These are phyloP conservation scores for Cyberlindnera xishuangbannaensis DNA, from an alignment of 805 yeast genomes.

Conservation along the genomic window DNA sequence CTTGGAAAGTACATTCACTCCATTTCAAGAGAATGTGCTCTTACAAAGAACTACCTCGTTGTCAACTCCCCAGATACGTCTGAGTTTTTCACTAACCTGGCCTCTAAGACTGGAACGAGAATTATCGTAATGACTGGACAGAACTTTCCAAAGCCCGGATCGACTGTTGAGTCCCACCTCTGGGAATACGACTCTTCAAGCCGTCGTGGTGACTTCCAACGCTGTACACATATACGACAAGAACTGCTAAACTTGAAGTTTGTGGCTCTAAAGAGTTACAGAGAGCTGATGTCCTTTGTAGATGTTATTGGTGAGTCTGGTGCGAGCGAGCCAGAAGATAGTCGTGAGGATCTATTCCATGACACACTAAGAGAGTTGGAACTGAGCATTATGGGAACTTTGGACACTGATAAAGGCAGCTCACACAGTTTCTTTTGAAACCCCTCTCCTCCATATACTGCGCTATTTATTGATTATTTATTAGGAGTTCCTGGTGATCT, in stretches of 20 bases:
- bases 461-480: slow-evolving; percentile 1
- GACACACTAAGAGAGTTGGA: slow-evolving; percentile 18
- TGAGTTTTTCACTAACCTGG: slow-evolving; percentile 18
- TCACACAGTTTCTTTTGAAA: too few relatives aligned
- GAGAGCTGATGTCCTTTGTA: slow-evolving; percentile 6
- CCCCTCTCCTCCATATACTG: neutral
- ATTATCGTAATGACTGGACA: slow-evolving; percentile 18
- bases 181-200: slow-evolving; percentile 7
- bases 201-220: slow-evolving; percentile 8
- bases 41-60: slow-evolving; percentile 17
- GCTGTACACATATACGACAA: slow-evolving; percentile 5
- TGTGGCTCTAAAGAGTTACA: slow-evolving; percentile 6
- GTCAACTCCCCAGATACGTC: slow-evolving; percentile 19
- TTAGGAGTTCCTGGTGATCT: neutral
- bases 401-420: slow-evolving; percentile 11
- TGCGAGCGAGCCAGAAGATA: too few relatives aligned
- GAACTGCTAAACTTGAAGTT: slow-evolving; percentile 7
- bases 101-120: slow-evolving; percentile 14
- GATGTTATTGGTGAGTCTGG: neutral
- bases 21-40: slow-evolving; percentile 3
- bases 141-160: slow-evolving; percentile 15
- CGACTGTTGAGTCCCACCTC: slow-evolving; percentile 13
- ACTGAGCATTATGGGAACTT: slow-evolving; percentile 15
- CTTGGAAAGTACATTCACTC: slow-evolving; percentile 14
- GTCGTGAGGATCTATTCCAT: too few relatives aligned